A percentile compares a stretch with the other conserved stretches of the same genome.
These are phyloP conservation scores for Grosmannia huntii DNA, from an alignment of 2,329 filamentous ascomycete genomes.

Conservation along the genomic window DNA sequence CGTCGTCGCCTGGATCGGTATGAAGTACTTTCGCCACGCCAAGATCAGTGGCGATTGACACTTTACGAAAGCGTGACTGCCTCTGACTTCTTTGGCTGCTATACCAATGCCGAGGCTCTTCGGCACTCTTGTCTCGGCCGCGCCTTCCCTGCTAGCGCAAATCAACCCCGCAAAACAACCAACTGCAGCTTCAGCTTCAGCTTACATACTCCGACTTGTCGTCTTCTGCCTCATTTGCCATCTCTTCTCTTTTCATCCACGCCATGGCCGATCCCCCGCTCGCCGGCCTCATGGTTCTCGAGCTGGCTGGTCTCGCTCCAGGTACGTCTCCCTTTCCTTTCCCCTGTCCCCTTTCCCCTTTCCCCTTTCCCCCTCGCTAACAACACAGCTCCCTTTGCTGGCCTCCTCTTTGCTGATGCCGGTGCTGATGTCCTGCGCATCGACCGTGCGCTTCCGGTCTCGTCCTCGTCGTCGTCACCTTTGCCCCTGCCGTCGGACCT, in stretches of 20 bases:
- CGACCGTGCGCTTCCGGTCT: constrained; percentile 47
- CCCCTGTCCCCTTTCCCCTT: not conserved
- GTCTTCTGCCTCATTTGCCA: not conserved
- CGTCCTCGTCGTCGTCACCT: not conserved
- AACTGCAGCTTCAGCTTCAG: not conserved
- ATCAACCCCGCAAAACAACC: not conserved
- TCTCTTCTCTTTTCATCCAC: not conserved
- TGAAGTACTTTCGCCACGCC: constrained; percentile 98
- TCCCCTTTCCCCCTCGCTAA: not conserved
- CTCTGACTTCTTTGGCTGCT: not conserved
- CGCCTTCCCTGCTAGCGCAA: not conserved
- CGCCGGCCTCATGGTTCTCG: constrained; percentile 41
- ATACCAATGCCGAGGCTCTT: not conserved
- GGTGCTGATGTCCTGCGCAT: constrained; percentile 80
- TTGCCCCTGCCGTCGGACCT: constrained; percentile 46
- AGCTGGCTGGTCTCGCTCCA: constrained; percentile 50
- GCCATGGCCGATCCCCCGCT: constrained; percentile 19
- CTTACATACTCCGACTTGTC: no score
- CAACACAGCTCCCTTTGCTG: constrained; percentile 64
- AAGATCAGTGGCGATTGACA: constrained; percentile 59
- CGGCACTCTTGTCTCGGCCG: not conserved
- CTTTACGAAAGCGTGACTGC: not conserved
- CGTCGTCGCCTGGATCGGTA: constrained; percentile 90
- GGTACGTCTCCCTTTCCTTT: constrained; percentile 27
- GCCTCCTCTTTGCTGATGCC: constrained; percentile 78